Conservation (phyloP, 306 rosid species). For the Vigna trinervia region DNA sequence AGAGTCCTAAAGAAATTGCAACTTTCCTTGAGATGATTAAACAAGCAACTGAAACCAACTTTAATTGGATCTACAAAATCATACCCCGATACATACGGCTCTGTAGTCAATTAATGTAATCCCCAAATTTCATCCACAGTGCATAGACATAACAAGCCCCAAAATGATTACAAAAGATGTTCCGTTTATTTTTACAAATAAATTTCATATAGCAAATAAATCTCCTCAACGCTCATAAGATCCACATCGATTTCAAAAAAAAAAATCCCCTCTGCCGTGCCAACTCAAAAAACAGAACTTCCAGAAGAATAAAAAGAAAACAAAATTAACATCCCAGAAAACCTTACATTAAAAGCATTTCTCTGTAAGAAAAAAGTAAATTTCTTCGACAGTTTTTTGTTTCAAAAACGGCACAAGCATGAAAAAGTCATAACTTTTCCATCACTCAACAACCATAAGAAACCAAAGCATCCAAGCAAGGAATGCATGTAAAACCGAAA, state of each 20-base stretch:
- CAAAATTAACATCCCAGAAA: constrained; percentile 9
- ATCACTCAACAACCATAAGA: constrained; percentile 5
- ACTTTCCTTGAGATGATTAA: neutral
- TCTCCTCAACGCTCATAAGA: constrained; percentile 22
- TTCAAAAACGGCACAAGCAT: neutral
- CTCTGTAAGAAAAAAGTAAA: neutral
- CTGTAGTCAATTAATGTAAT: neutral
- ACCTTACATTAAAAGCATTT: neutral
- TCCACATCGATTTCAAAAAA: constrained; percentile 21
- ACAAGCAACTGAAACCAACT: constrained; percentile 32
- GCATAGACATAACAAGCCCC: constrained; percentile 12
- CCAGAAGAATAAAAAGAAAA: neutral
- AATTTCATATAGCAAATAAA: neutral
- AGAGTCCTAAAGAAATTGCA: neutral
- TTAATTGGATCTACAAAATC: constrained; percentile 43
- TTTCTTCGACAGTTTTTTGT: neutral
- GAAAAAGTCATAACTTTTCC: neutral
- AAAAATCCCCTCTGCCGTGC: constrained; percentile 1
- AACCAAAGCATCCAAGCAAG: neutral
- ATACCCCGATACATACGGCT: neutral
- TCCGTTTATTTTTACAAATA: constrained; percentile 5
- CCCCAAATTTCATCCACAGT: neutral
- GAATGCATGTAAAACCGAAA: constrained; percentile 29
- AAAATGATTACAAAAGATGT: neutral
- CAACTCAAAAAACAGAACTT: constrained; percentile 10